Percentiles rank a stretch among this genome's conserved stretches.
These are phyloP conservation scores for Magnolia sinica DNA, from an alignment of 164 flowering plant species.

Conservation along the genomic window DNA sequence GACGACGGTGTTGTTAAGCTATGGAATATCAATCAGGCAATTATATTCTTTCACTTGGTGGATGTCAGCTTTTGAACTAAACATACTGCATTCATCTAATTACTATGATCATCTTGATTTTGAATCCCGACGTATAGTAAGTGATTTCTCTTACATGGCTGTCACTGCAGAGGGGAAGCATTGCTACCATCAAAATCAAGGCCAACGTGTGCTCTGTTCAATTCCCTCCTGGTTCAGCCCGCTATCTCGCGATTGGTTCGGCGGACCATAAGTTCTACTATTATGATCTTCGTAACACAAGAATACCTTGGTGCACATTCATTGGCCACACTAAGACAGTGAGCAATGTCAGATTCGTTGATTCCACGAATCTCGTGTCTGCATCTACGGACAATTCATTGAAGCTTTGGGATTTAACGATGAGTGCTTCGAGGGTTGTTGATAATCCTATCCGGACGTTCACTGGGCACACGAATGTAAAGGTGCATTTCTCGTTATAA, in stretches of 20 bases:
- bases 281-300: conserved; percentile 81
- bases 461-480: conserved; percentile 83
- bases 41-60: conserved; percentile 82
- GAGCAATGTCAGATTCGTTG: conserved; percentile 89
- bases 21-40: conserved; percentile 99
- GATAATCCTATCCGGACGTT: conserved; percentile 80
- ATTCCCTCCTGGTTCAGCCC: conserved; percentile 73
- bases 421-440: conserved; percentile 53
- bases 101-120: conserved; percentile 16
- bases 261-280: conserved; percentile 89
- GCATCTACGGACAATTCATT: conserved; percentile 91
- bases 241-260: conserved; percentile 84
- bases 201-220: conserved; percentile 97
- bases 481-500: conserved; percentile 44
- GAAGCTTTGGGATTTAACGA: conserved; percentile 92
- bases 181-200: conserved; percentile 78
- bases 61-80: conserved; percentile 88
- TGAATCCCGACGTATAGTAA: conserved; percentile 32
- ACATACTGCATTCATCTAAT: conserved; percentile 63
- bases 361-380: conserved; percentile 74
- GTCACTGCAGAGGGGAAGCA: conserved; percentile 75
- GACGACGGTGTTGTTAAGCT: conserved; percentile 95
- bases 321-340: conserved; percentile 81
- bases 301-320: conserved; percentile 67
- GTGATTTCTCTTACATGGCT: conserved; percentile 47